phyloP scores from a whole-genome alignment of 805 yeast species.

The Tetrapisispora pingtungensis region DNA sequence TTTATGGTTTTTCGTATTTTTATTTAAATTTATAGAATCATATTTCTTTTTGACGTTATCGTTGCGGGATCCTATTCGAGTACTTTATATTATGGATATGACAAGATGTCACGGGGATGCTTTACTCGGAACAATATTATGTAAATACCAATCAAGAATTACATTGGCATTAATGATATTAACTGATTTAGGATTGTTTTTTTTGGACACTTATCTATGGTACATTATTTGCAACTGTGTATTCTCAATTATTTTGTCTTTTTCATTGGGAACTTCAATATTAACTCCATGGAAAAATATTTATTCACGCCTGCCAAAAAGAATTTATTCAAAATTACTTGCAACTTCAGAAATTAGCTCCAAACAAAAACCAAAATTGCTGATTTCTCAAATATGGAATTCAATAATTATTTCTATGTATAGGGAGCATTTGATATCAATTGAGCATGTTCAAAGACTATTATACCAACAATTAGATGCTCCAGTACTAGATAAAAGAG shows the following conservation, averaged over 20 bases:
- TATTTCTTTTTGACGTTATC: slow-evolving; percentile 70
- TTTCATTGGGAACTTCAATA: slow-evolving; percentile 67
- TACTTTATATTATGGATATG: slow-evolving; percentile 46
- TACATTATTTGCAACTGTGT: slow-evolving; percentile 70
- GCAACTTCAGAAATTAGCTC: slow-evolving; percentile 40
- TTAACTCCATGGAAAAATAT: slow-evolving; percentile 87
- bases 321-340: slow-evolving; percentile 63
- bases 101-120: slow-evolving; percentile 53
- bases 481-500: slow-evolving; percentile 29
- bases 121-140: slow-evolving; percentile 42
- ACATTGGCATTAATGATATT: slow-evolving; percentile 43
- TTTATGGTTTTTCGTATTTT: slow-evolving; percentile 57
- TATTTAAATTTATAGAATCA: slow-evolving; percentile 63
- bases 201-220: slow-evolving; percentile 79
- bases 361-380: slow-evolving; percentile 40
- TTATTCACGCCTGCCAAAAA: slow-evolving; percentile 63
- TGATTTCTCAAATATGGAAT: slow-evolving; percentile 72
- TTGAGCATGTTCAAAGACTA: slow-evolving; percentile 61
- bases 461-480: slow-evolving; percentile 43
- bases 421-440: slow-evolving; percentile 64
- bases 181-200: slow-evolving; percentile 61
- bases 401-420: slow-evolving; percentile 76
- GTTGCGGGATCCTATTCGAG: slow-evolving; percentile 63
- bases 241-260: slow-evolving; percentile 61
- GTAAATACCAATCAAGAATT: slow-evolving; percentile 47